Evolutionary conservation across 1,139 yeast species (phyloP).

Genomic region (Debaryomyces nepalensis): DNA sequence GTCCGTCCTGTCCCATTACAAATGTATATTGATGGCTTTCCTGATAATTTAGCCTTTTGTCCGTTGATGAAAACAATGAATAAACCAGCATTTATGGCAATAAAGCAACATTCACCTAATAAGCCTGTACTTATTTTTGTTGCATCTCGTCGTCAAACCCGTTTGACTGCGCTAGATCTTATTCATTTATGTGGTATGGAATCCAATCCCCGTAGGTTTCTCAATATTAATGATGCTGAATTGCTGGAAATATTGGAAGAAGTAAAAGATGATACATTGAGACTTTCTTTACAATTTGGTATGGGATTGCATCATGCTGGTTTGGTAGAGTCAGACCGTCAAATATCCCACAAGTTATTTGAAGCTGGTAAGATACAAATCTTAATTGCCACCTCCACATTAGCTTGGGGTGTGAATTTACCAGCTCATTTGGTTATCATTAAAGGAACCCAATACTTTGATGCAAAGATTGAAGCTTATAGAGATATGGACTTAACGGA

Average conservation of each 20-base stretch:
- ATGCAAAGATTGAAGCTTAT: slow-evolving; percentile 78
- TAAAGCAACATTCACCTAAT: slow-evolving; percentile 89
- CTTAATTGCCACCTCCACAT: slow-evolving; percentile 89
- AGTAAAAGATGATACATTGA: slow-evolving; percentile 89
- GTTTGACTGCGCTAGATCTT: slow-evolving; percentile 90
- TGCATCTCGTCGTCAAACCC: slow-evolving; percentile 95
- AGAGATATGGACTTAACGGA: slow-evolving; percentile 93
- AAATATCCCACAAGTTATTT: slow-evolving; percentile 83
- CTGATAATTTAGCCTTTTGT: slow-evolving; percentile 90
- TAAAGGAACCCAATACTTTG: slow-evolving; percentile 91
- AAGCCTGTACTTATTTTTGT: slow-evolving; percentile 95
- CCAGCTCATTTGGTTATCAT: slow-evolving; percentile 94
- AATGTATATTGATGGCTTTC: slow-evolving; percentile 98
- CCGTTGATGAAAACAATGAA: slow-evolving; percentile 98
- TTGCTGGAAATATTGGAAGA: slow-evolving; percentile 61
- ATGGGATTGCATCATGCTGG: slow-evolving; percentile 99
- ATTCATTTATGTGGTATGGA: slow-evolving; percentile 96
- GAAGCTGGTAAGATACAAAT: slow-evolving; percentile 87
- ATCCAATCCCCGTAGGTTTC: slow-evolving; percentile 85
- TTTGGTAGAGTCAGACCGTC: slow-evolving; percentile 86
- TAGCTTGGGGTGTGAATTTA: slow-evolving; percentile 97
- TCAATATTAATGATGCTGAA: slow-evolving; percentile 78
- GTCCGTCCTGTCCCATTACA: slow-evolving; percentile 97
- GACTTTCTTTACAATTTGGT: slow-evolving; percentile 87
- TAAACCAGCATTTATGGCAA: slow-evolving; percentile 96